Conservation (phyloP, 306 rosid genomes). For the barrel medic (Medicago truncatula) region DNA sequence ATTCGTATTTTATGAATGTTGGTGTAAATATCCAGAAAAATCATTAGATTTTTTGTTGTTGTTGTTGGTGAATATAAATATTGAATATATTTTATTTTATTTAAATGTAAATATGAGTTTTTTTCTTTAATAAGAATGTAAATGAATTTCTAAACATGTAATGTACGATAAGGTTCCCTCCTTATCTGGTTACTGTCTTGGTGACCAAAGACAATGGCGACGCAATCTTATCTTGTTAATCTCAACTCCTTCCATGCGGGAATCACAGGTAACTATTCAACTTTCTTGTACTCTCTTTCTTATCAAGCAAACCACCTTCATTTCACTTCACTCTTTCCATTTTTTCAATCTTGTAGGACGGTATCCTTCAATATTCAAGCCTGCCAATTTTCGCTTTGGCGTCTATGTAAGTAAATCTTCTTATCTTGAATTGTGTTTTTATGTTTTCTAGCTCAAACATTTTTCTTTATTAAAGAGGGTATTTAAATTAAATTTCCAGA, state of each 20-base stretch:
- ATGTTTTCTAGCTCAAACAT: neutral
- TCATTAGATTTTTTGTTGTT: too few species aligned
- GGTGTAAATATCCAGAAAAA: too few species aligned
- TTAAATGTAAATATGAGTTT: too few species aligned
- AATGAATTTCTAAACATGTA: neutral
- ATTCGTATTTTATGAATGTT: too few species aligned
- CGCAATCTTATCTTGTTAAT: slow-evolving; percentile 48
- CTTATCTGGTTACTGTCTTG: slow-evolving; percentile 7
- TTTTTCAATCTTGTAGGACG: slow-evolving; percentile 42
- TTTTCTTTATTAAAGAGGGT: neutral
- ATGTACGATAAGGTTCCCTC: slow-evolving; percentile 26
- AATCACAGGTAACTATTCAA: slow-evolving; percentile 36
- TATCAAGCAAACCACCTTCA: neutral
- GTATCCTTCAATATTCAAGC: slow-evolving; percentile 40
- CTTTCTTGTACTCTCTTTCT: neutral
- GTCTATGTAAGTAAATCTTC: slow-evolving; percentile 34
- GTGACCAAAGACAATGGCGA: slow-evolving; percentile 45
- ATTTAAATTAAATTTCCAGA: too few species aligned
- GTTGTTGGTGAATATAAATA: too few species aligned
- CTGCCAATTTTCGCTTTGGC: slow-evolving; percentile 32
- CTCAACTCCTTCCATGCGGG: slow-evolving; percentile 38
- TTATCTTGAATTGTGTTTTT: neutral
- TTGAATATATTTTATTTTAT: too few species aligned
- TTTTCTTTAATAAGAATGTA: neutral
- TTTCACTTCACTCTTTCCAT: slow-evolving; percentile 28